Conservation (phyloP, 2,329 filamentous ascomycete species). For the Verticillium nubilum region DNA sequence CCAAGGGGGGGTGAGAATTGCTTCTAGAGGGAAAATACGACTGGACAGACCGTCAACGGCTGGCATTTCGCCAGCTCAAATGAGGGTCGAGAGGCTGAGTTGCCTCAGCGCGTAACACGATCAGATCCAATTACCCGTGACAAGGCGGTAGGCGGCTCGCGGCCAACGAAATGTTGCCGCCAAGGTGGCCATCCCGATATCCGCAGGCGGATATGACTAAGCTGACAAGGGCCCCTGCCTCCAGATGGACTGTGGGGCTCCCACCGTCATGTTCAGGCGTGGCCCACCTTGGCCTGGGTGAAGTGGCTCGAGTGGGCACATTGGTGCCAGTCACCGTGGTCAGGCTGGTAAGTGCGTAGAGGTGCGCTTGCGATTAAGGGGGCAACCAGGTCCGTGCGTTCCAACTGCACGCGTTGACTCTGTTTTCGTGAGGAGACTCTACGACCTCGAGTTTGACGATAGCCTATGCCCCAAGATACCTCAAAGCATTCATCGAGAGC, state of each 20-base stretch:
- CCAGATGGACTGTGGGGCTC: not conserved
- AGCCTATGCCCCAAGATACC: conserved; percentile 22
- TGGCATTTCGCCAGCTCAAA: too few relatives aligned
- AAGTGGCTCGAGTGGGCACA: not conserved
- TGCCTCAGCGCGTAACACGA: not conserved
- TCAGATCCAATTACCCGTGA: not conserved
- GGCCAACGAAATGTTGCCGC: not conserved
- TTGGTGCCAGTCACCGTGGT: not conserved
- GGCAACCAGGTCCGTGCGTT: conserved; percentile 21
- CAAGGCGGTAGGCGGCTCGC: too few relatives aligned
- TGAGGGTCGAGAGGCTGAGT: not conserved
- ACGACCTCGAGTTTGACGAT: conserved; percentile 26
- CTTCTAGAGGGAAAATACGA: too few relatives aligned
- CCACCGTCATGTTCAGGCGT: not conserved
- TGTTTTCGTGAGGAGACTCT: conserved; percentile 22
- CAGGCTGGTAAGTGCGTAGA: not conserved
- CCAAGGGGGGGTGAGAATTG: too few relatives aligned
- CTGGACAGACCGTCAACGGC: too few relatives aligned
- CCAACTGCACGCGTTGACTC: conserved; percentile 35
- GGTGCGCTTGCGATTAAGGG: conserved; percentile 9
- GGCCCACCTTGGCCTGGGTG: not conserved
- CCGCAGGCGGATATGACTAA: not conserved
- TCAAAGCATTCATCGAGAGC: not conserved
- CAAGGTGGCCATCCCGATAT: not conserved
- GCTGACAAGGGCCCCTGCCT: not conserved